Percentiles rank a stretch among this genome's conserved stretches.
Evolutionary conservation across 345 rosid genomes (phyloP).

Genomic region (Psidium friedrichsthalianum): DNA sequence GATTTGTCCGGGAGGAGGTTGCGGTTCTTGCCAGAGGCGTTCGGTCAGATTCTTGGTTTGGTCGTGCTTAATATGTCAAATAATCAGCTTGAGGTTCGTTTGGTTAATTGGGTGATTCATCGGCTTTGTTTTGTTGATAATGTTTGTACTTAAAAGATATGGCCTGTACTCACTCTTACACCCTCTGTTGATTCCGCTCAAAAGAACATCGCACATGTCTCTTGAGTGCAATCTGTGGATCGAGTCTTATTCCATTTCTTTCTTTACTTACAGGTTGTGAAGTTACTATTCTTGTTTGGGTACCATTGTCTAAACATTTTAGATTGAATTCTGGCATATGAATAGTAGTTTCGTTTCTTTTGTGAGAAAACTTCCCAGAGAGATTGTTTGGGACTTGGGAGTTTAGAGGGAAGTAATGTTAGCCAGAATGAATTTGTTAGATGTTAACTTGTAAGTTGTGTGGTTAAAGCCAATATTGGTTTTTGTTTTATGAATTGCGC

Average conservation of each 20-base stretch:
- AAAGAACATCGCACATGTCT: neutral
- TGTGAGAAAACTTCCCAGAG: neutral
- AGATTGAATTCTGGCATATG: neutral
- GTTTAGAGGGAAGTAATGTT: neutral
- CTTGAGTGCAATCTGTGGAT: neutral
- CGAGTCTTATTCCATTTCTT: neutral
- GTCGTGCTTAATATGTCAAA: conserved; percentile 47
- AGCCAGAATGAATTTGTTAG: neutral
- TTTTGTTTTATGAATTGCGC: neutral
- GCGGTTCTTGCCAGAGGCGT: conserved; percentile 70
- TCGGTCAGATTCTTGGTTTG: conserved; percentile 58
- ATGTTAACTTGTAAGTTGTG: neutral
- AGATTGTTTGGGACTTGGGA: neutral
- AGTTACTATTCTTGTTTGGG: neutral
- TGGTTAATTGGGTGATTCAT: neutral
- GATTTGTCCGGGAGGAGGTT: conserved; percentile 54
- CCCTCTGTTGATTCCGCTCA: neutral
- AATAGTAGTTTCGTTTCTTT: neutral
- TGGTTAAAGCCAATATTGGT: neutral
- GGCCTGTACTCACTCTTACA: neutral
- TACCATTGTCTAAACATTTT: neutral
- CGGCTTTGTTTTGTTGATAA: neutral
- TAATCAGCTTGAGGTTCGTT: conserved; percentile 69
- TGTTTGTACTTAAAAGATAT: neutral
- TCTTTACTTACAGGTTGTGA: neutral